Conservation (phyloP, 305 asterid genomes). For the Fraxinus ornus region DNA sequence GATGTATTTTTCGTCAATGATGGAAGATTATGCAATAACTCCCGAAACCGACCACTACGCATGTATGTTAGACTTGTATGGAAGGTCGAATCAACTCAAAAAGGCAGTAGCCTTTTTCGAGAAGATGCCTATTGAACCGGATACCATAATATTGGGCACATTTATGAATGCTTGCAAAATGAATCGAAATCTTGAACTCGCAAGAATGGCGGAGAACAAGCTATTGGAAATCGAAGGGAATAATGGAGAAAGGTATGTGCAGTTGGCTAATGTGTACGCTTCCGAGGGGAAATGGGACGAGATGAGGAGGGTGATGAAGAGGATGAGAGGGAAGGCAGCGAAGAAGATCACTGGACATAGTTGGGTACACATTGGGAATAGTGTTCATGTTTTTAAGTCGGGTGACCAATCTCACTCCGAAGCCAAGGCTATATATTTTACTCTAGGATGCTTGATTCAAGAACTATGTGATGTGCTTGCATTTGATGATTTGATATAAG, state of each 20-base stretch:
- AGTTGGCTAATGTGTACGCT: conserved; percentile 78
- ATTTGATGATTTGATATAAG: conserved; percentile 19
- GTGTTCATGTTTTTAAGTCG: conserved; percentile 58
- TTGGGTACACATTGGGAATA: conserved; percentile 59
- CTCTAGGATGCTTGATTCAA: conserved; percentile 45
- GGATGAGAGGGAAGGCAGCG: conserved; percentile 67
- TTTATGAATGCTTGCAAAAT: conserved; percentile 72
- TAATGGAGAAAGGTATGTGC: conserved; percentile 65
- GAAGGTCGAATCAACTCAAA: conserved; percentile 69
- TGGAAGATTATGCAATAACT: conserved; percentile 44
- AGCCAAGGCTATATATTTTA: conserved; percentile 48
- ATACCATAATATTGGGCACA: conserved; percentile 57
- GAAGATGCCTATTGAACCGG: conserved; percentile 59
- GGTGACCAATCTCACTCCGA: conserved; percentile 58
- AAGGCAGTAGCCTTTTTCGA: conserved; percentile 62
- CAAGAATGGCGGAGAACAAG: conserved; percentile 59
- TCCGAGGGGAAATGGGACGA: conserved; percentile 77
- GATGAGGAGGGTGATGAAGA: conserved; percentile 78
- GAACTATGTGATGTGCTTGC: conserved; percentile 32
- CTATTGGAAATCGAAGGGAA: conserved; percentile 54
- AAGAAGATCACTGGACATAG: conserved; percentile 81
- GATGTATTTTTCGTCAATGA: conserved; percentile 58
- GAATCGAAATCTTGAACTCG: conserved; percentile 56
- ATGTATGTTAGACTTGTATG: conserved; percentile 88
- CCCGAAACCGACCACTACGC: conserved; percentile 86